phyloP scores from a whole-genome alignment of 768 basidiomycete genomes.

The Pisolithus microcarpus region DNA sequence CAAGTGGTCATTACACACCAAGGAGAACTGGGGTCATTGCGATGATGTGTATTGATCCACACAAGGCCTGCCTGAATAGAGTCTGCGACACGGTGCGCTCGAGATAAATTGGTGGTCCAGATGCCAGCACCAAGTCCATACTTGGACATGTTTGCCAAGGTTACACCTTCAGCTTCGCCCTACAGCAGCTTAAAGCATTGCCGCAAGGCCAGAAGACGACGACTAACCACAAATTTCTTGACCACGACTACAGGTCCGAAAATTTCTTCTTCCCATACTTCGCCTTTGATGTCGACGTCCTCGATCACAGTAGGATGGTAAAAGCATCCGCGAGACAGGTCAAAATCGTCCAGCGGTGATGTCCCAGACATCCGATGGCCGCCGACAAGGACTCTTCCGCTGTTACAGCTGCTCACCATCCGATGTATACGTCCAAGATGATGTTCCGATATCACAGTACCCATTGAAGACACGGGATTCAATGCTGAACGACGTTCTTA shows the following conservation, averaged over 20 bases:
- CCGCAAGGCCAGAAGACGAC: conserved; percentile 9
- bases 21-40: conserved; percentile 84
- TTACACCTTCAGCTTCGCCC: conserved; percentile 60
- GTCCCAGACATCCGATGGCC: conserved; percentile 57
- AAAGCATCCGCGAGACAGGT: conserved; percentile 67
- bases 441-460: conserved; percentile 61
- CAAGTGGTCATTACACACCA: conserved; percentile 41
- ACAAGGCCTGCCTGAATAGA: conserved; percentile 69
- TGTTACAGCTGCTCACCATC: conserved; percentile 42
- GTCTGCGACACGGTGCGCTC: conserved; percentile 67
- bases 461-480: conserved; percentile 70
- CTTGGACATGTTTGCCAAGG: conserved; percentile 65
- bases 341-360: conserved; percentile 62
- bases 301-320: conserved; percentile 74
- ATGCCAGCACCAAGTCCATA: conserved; percentile 79
- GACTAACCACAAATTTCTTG: conserved; percentile 42
- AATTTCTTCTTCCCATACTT: conserved; percentile 76
- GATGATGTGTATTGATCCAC: conserved; percentile 87
- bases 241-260: conserved; percentile 83
- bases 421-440: conserved; percentile 60
- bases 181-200: conserved; percentile 13
- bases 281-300: conserved; percentile 48
- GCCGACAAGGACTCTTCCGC: conserved; percentile 50
- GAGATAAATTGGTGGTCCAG: conserved; percentile 70
- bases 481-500: conserved; percentile 38